Conservation (phyloP, 2,329 filamentous ascomycete species). For the Fusarium veterinarium region DNA sequence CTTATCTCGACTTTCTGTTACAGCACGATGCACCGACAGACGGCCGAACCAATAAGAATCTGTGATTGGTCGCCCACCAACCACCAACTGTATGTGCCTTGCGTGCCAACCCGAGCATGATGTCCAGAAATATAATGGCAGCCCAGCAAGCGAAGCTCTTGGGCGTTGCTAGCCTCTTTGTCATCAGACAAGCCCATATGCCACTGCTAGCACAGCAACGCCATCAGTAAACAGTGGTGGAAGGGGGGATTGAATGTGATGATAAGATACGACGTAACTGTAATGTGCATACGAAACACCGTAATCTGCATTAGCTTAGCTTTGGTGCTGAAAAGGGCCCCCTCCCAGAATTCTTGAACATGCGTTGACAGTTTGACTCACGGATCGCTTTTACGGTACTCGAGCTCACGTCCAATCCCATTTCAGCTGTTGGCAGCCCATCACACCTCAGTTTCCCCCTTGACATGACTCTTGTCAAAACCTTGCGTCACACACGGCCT, state of each 20-base stretch:
- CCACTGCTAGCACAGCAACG: slow-evolving; percentile 8
- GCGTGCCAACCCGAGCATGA: background rate
- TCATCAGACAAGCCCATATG: slow-evolving; percentile 31
- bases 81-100: background rate
- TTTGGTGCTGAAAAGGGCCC: background rate
- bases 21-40: slow-evolving; percentile 1
- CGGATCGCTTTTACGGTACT: background rate
- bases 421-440: slow-evolving; percentile 9
- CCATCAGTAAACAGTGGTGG: slow-evolving; percentile 22
- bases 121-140: background rate
- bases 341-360: background rate
- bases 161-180: slow-evolving; percentile 7
- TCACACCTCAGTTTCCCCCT: slow-evolving; percentile 14
- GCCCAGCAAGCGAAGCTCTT: slow-evolving; percentile 2
- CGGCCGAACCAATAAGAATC: background rate
- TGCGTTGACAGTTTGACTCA: slow-evolving; percentile 1
- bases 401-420: slow-evolving; percentile 7
- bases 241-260: slow-evolving; percentile 8
- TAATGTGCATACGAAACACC: slow-evolving; percentile 8
- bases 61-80: slow-evolving; percentile 17
- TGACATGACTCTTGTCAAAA: slow-evolving; percentile 37
- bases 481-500: slow-evolving; percentile 26
- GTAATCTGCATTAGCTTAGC: slow-evolving; percentile 5
- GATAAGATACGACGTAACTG: slow-evolving; percentile 30
- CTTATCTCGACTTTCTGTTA: background rate